phyloP scores from a whole-genome alignment of 768 basidiomycete species.

The Solioccasus polychromus region DNA sequence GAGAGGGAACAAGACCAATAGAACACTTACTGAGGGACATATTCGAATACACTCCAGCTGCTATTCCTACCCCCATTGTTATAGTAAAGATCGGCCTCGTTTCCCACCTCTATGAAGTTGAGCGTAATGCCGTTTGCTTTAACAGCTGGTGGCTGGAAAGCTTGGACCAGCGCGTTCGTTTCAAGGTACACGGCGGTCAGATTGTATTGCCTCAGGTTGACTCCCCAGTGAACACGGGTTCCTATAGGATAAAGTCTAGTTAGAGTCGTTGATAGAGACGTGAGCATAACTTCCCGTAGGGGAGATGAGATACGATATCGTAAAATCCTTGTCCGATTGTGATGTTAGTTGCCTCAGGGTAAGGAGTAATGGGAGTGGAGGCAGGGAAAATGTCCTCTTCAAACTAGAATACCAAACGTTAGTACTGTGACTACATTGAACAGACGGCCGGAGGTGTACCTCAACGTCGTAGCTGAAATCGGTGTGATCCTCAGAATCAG shows the following conservation, averaged over 20 bases:
- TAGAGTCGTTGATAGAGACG: too few species aligned
- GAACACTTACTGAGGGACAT: slow-evolving; percentile 47
- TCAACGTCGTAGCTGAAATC: slow-evolving; percentile 47
- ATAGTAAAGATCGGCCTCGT: slow-evolving; percentile 57
- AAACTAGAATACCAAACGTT: slow-evolving; percentile 31
- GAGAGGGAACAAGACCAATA: background rate
- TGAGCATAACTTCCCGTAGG: slow-evolving; percentile 38
- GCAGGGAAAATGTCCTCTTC: slow-evolving; percentile 50
- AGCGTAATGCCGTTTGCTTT: slow-evolving; percentile 42
- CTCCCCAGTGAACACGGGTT: slow-evolving; percentile 63
- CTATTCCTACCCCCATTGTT: slow-evolving; percentile 42
- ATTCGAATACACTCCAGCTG: slow-evolving; percentile 41
- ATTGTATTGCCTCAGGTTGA: slow-evolving; percentile 59
- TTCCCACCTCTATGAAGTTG: slow-evolving; percentile 61
- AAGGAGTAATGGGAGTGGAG: slow-evolving; percentile 48
- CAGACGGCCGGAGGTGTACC: slow-evolving; percentile 27
- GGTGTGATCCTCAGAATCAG: slow-evolving; percentile 56
- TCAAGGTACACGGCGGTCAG: slow-evolving; percentile 48
- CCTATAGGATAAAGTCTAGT: slow-evolving; percentile 32
- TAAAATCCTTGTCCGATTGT: slow-evolving; percentile 59
- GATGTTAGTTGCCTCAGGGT: slow-evolving; percentile 64
- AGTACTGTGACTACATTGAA: background rate
- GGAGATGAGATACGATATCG: slow-evolving; percentile 48
- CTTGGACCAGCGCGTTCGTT: slow-evolving; percentile 45
- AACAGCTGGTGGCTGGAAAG: slow-evolving; percentile 44